Percentiles rank a stretch among this genome's conserved stretches.
Evolutionary conservation across 495 filamentous ascomycete genomes (phyloP).

Genomic region (Tetracladium setigerum): DNA sequence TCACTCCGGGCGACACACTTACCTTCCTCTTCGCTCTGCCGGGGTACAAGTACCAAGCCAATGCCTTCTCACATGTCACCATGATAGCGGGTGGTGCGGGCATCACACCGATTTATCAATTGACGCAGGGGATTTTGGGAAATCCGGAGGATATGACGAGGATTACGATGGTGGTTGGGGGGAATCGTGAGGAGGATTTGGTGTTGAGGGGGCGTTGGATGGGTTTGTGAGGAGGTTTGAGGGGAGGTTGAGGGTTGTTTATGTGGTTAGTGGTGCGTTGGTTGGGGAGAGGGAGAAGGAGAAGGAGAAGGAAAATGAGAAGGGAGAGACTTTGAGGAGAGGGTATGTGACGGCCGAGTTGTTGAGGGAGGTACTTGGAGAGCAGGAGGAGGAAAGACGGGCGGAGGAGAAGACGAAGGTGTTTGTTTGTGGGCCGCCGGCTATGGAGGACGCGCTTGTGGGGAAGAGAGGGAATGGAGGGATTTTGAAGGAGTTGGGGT

Average conservation of each 20-base stretch:
- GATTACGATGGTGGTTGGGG: conserved; percentile 57
- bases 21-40: conserved; percentile 43
- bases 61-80: conserved; percentile 45
- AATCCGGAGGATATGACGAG: conserved; percentile 56
- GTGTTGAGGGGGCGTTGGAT: conserved; percentile 46
- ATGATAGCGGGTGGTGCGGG: conserved; percentile 57
- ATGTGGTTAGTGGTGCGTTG: conserved; percentile 51
- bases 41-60: conserved; percentile 46
- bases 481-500: conserved; percentile 44
- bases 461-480: conserved; percentile 33
- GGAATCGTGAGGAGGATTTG: conserved; percentile 39
- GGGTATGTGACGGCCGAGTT: conserved; percentile 41
- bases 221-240: conserved; percentile 31
- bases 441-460: conserved; percentile 51
- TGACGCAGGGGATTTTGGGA: conserved; percentile 50
- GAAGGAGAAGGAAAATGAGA: too few species aligned
- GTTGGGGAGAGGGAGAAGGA: too few species aligned
- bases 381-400: conserved; percentile 15
- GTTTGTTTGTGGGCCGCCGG: conserved; percentile 38
- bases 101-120: conserved; percentile 57
- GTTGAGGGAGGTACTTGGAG: conserved; percentile 40
- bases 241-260: conserved; percentile 48
- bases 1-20: conserved; percentile 51
- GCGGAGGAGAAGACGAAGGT: conserved; percentile 42
- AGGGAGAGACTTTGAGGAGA: conserved; percentile 34